These are phyloP conservation scores for Pleurotus eryngii DNA, from an alignment of 768 basidiomycete species.

Conservation along the genomic window DNA sequence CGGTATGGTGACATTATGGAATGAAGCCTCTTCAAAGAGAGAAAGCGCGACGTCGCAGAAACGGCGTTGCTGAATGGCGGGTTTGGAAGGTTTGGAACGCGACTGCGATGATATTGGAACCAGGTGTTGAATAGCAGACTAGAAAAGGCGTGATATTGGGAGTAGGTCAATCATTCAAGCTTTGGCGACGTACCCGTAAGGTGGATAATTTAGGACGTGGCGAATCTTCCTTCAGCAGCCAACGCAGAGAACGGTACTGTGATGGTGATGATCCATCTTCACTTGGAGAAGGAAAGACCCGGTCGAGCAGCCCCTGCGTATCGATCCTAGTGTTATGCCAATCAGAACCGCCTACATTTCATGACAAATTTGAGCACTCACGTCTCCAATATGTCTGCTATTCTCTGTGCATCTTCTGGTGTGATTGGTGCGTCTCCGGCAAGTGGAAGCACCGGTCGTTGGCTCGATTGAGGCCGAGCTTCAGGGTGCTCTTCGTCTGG, in stretches of 20 bases:
- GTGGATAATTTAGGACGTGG: conserved; percentile 48
- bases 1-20: conserved; percentile 39
- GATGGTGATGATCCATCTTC: conserved; percentile 39
- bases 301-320: conserved; percentile 74
- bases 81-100: conserved; percentile 58
- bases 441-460: conserved; percentile 25
- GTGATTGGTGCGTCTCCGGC: conserved; percentile 47
- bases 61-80: conserved; percentile 64
- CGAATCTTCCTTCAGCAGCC: conserved; percentile 51
- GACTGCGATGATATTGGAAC: conserved; percentile 66
- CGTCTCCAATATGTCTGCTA: conserved; percentile 54
- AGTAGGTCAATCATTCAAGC: too few species aligned
- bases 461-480: background rate
- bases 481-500: conserved; percentile 4
- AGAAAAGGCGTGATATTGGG: conserved; percentile 11
- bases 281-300: conserved; percentile 60
- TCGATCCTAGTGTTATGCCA: conserved; percentile 48
- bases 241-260: conserved; percentile 47
- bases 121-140: conserved; percentile 67
- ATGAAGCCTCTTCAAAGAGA: conserved; percentile 69
- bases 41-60: conserved; percentile 75
- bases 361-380: conserved; percentile 24
- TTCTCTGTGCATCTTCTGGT: conserved; percentile 41
- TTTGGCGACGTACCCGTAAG: conserved; percentile 46
- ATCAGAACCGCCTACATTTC: background rate